Evolutionary conservation across 179 eudicot genomes (phyloP), one percentile per base, ranked within the genome.

Genomic region (Actinidia arguta): DNA sequence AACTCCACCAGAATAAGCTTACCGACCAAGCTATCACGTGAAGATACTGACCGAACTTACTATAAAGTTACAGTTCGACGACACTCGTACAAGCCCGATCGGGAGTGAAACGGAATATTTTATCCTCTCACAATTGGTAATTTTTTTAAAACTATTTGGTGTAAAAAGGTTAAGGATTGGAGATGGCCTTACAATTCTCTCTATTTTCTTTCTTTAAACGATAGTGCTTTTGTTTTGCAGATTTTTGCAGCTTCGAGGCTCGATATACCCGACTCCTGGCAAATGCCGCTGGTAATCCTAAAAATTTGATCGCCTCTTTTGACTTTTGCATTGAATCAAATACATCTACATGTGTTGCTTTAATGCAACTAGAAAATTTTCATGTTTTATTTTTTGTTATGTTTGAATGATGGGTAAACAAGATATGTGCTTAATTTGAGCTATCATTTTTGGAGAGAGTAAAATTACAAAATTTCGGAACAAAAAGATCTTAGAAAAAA

Each of bases 221-320:
- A n/a, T 72, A 24, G 75, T 14, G 52, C 50, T 50, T 73, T 10
- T 27, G 22, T 56, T 25, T 27, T 84, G 73, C 84, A 95, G 98
- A 86, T 95, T 84, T 95, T 95, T 86, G 89, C 94, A 75, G 98
- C 98, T 44, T 93, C 98, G 31, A 91, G 98, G 87, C 95, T 94
- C 48, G 98, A 94, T 83, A 84, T 95, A 61, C 97, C 98, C 12
- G 94, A 89, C 69, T 36, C 94, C 68, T 95, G 98, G 98, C 98
- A 95, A 82, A 95, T 95, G 98, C 98, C 98, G 36, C 98, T 92
- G 96, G 98, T 94, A 83, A 82, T 36, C 66, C 3, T 36, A 68
- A 20, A 62, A 52, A 2, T 77, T 18, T 67, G 20, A 48, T 31
- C 20, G 7, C 11, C 10, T 18, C 16, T 55, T 76, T 13, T 61